These are phyloP conservation scores for Eucalyptus sideroxylon DNA, from an alignment of 345 rosid genomes.

Conservation along the genomic window DNA sequence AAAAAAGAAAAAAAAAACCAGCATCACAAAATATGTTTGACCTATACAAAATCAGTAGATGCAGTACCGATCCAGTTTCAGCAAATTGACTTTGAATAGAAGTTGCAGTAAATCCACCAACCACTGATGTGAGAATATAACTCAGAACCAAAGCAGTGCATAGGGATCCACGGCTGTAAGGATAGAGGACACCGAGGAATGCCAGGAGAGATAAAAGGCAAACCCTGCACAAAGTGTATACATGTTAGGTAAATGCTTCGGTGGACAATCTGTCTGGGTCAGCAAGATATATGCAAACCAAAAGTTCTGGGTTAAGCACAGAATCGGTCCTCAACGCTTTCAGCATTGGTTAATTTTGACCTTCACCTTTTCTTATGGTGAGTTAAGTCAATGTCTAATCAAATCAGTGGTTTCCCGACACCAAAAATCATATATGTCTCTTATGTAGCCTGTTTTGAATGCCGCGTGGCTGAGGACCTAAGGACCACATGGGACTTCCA, in stretches of 20 bases:
- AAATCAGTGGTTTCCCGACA: neutral
- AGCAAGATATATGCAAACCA: neutral
- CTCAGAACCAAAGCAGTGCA: constrained; percentile 41
- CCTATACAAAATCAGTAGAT: neutral
- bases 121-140: constrained; percentile 53
- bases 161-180: constrained; percentile 55
- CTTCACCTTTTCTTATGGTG: neutral
- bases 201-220: constrained; percentile 39
- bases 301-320: neutral
- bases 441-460: neutral
- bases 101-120: constrained; percentile 64
- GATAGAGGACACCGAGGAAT: constrained; percentile 55
- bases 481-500: neutral
- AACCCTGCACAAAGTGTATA: constrained; percentile 25
- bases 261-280: neutral
- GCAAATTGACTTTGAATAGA: constrained; percentile 54
- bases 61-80: constrained; percentile 58
- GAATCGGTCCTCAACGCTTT: neutral
- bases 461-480: neutral
- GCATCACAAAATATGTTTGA: neutral
- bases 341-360: neutral
- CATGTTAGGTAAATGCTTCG: neutral
- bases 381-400: neutral
- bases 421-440: neutral
- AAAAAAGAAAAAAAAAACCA: neutral